A percentile compares a stretch with the other conserved stretches of the same genome.
These are phyloP conservation scores for Verticillium dahliae DNA, from an alignment of 2,329 filamentous ascomycete genomes.

Conservation along the genomic window DNA sequence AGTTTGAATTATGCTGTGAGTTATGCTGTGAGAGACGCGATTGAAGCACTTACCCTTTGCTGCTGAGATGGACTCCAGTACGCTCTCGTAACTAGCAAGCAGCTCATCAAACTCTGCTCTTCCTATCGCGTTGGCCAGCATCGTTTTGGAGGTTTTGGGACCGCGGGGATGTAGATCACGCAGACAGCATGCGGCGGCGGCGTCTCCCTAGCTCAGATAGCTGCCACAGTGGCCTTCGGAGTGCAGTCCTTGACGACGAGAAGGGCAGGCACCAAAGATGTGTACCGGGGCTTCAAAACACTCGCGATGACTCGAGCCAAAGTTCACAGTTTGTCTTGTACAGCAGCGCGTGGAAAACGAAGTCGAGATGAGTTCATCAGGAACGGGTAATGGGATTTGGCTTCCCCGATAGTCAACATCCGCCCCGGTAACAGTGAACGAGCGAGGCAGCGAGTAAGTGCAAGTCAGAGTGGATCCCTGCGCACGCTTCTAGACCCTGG, in stretches of 20 bases:
- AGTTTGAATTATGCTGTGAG: conserved; percentile 1
- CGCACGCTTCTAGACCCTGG: background rate
- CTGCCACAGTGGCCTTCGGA: too few relatives aligned
- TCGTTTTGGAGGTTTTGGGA: background rate
- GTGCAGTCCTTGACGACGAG: too few relatives aligned
- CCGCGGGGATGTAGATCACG: too few relatives aligned
- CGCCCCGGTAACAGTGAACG: background rate
- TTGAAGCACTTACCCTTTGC: conserved; percentile 33
- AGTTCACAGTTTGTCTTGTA: background rate
- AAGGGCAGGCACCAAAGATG: too few relatives aligned
- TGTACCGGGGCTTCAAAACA: too few relatives aligned
- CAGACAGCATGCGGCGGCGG: too few relatives aligned
- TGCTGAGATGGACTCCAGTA: conserved; percentile 36
- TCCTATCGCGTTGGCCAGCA: conserved; percentile 16
- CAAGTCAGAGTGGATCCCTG: background rate
- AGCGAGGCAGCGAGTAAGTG: background rate
- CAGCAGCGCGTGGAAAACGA: background rate
- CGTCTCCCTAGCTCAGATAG: too few relatives aligned
- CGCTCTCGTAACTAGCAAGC: conserved; percentile 29
- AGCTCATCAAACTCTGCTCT: conserved; percentile 25
- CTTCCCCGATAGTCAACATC: background rate
- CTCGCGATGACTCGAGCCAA: too few relatives aligned
- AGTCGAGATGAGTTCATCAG: background rate
- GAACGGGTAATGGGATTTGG: background rate
- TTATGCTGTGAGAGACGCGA: background rate